Conservation (phyloP, 257 asterid species). For the Avicennia marina region DNA sequence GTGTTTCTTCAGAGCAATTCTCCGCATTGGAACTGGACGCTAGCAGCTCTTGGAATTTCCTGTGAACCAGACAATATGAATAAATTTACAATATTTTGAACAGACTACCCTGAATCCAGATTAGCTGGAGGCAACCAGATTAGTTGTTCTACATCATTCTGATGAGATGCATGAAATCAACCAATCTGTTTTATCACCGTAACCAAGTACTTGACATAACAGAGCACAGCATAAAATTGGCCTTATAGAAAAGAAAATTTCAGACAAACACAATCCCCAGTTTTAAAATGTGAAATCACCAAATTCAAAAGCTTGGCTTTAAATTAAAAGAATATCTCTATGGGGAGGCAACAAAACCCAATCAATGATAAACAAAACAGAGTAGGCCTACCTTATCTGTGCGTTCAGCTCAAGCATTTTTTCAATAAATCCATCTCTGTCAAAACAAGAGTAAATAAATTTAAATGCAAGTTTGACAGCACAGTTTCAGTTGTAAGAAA, state of each 20-base stretch:
- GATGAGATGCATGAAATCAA: not conserved
- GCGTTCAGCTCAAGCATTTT: slow-evolving; percentile 67
- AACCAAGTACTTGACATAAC: slow-evolving; percentile 1
- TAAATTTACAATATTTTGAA: not conserved
- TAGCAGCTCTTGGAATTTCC: slow-evolving; percentile 55
- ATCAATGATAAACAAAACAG: slow-evolving; percentile 1
- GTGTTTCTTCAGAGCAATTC: slow-evolving; percentile 26
- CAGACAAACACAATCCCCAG: not conserved
- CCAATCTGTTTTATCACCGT: slow-evolving; percentile 1
- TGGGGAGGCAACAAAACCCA: not conserved
- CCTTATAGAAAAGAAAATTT: not conserved
- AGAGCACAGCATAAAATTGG: not conserved
- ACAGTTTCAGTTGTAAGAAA: no score
- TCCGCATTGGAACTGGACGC: slow-evolving; percentile 26
- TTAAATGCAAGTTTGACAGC: not conserved
- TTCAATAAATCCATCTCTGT: slow-evolving; percentile 66
- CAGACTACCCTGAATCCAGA: slow-evolving; percentile 2
- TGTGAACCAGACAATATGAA: slow-evolving; percentile 23
- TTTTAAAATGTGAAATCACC: slow-evolving; percentile 7
- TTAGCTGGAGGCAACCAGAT: no score
- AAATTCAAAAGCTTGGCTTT: not conserved
- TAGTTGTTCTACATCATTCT: no score
- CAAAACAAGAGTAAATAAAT: slow-evolving; percentile 17
- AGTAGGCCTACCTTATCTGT: slow-evolving; percentile 47
- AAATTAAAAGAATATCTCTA: not conserved